Percentiles rank a stretch among this genome's conserved stretches.
Conservation (phyloP, 2,329 filamentous ascomycete genomes). For the Monosporascus sp. region DNA sequence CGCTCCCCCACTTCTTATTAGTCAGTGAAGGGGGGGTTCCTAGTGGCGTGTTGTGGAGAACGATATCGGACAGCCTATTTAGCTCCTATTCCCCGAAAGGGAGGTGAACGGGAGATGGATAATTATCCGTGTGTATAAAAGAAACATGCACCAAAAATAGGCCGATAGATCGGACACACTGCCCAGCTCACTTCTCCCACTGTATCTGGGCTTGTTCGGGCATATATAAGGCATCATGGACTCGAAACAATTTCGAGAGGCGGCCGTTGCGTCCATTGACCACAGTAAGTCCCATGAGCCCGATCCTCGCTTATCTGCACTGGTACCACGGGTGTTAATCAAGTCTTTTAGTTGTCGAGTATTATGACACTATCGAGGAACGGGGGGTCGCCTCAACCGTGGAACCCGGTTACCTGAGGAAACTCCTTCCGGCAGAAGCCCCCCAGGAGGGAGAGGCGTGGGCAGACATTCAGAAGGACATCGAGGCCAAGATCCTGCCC, state of each 20-base stretch:
- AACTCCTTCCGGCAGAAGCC: conserved; percentile 65
- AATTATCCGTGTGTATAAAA: too few species aligned
- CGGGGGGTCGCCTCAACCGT: conserved; percentile 73
- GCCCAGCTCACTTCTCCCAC: not conserved
- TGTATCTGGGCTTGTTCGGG: not conserved
- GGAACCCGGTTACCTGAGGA: conserved; percentile 78
- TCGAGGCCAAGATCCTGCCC: conserved; percentile 82
- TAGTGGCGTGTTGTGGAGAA: not conserved
- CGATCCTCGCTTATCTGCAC: not conserved
- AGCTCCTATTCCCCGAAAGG: not conserved
- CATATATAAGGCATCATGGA: conserved; percentile 55
- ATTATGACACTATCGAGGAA: conserved; percentile 70
- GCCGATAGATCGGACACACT: not conserved
- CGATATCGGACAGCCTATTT: not conserved
- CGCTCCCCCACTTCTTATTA: too few species aligned
- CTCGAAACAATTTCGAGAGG: conserved; percentile 68
- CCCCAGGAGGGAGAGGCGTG: conserved; percentile 68
- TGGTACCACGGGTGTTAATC: conserved; percentile 2
- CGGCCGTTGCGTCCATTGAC: conserved; percentile 73
- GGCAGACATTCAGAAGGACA: conserved; percentile 74
- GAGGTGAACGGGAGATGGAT: too few species aligned
- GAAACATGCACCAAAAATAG: not conserved
- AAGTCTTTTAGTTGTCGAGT: conserved; percentile 62
- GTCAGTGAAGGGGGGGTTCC: too few species aligned
- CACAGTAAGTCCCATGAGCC: conserved; percentile 58